Conservation (phyloP, 805 yeast genomes). For the Tetrapisispora pingtungensis region DNA sequence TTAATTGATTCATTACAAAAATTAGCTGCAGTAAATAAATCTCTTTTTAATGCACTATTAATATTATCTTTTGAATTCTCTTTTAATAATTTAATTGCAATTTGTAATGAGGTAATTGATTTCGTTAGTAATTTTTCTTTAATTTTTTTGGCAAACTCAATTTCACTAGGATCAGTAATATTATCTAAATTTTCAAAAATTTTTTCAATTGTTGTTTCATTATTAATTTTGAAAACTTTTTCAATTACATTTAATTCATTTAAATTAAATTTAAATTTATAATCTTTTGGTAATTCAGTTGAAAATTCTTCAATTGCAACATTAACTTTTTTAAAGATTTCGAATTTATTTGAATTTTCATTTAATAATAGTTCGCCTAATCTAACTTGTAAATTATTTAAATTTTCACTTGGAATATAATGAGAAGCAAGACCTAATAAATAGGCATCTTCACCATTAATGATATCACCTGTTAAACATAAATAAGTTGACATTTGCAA, state of each 20-base stretch:
- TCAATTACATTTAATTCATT: constrained; percentile 59
- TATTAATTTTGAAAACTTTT: constrained; percentile 44
- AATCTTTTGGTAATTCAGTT: constrained; percentile 53
- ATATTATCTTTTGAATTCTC: constrained; percentile 50
- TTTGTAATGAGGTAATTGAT: constrained; percentile 70
- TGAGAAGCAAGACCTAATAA: constrained; percentile 85
- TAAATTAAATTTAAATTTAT: constrained; percentile 45
- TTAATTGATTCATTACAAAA: constrained; percentile 34
- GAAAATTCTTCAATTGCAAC: constrained; percentile 70
- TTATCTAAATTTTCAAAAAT: constrained; percentile 43
- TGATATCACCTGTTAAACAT: constrained; percentile 75
- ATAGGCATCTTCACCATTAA: constrained; percentile 73
- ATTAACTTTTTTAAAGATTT: constrained; percentile 41
- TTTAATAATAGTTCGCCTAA: constrained; percentile 46
- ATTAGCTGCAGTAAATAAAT: constrained; percentile 66
- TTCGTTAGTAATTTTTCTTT: constrained; percentile 48
- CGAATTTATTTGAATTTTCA: constrained; percentile 20
- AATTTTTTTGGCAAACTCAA: constrained; percentile 56
- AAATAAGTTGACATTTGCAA: constrained; percentile 77
- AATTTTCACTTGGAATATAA: constrained; percentile 58
- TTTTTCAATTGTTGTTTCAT: constrained; percentile 37
- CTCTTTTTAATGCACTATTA: constrained; percentile 57
- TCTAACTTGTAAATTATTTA: constrained; percentile 53
- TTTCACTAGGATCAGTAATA: constrained; percentile 42
- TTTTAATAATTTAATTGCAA: constrained; percentile 59